Percentiles rank a stretch among this genome's conserved stretches.
phyloP scores from a whole-genome alignment of 164 flowering plant species.

The Chimonanthus salicifolius region DNA sequence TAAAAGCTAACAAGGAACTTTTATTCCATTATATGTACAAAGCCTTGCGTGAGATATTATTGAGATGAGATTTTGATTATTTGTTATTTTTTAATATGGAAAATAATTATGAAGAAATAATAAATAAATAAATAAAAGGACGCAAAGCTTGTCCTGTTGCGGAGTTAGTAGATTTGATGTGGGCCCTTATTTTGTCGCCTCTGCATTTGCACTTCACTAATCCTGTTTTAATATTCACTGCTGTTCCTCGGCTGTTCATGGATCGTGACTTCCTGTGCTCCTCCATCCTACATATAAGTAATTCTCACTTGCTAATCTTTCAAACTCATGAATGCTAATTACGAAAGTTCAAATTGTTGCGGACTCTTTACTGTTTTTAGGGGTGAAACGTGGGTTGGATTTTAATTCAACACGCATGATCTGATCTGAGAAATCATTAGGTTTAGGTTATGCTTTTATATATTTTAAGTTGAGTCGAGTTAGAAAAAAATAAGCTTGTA shows the following conservation, averaged over 20 bases:
- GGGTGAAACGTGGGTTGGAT: no score
- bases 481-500: no score
- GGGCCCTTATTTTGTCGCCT: background rate
- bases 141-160: slow-evolving; percentile 2
- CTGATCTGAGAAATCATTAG: no score
- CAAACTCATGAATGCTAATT: no score
- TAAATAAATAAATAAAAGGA: background rate
- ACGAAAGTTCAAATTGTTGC: no score
- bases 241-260: background rate
- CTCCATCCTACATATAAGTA: background rate
- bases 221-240: background rate
- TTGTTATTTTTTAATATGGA: background rate
- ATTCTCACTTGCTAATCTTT: no score
- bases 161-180: slow-evolving; percentile 2
- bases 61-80: background rate
- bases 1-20: no score
- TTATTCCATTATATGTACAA: no score
- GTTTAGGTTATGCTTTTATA: no score
- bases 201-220: background rate
- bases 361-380: no score
- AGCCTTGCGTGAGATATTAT: background rate
- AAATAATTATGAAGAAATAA: background rate
- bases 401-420: no score
- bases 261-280: background rate
- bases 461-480: no score